Evolutionary conservation across 345 rosid genomes (phyloP).

Genomic region (Acer campestre): DNA sequence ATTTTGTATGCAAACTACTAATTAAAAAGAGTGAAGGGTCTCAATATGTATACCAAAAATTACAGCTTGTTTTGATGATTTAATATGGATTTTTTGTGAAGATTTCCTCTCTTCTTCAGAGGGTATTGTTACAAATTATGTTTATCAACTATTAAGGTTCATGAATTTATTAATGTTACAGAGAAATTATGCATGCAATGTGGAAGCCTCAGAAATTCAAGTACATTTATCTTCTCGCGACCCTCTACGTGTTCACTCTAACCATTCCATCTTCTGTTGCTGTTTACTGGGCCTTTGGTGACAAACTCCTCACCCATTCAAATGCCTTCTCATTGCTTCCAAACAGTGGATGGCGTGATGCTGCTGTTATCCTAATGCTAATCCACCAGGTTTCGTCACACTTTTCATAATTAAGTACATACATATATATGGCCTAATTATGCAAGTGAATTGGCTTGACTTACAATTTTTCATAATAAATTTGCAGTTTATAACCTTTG

Average conservation of each 20-base stretch:
- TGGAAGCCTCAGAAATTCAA: conserved; percentile 89
- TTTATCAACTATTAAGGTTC: background rate
- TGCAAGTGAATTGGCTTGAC: background rate
- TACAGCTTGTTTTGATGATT: background rate
- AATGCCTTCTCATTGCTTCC: conserved; percentile 86
- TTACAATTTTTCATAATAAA: background rate
- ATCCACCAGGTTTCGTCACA: conserved; percentile 65
- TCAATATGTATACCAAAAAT: background rate
- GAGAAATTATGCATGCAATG: conserved; percentile 93
- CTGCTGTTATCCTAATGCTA: conserved; percentile 76
- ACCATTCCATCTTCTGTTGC: conserved; percentile 77
- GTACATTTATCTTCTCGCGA: conserved; percentile 75
- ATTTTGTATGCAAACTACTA: too few species aligned
- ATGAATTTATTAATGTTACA: conserved; percentile 22
- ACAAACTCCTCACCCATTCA: conserved; percentile 69
- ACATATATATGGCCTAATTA: background rate
- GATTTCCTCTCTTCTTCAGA: background rate
- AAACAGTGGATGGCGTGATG: conserved; percentile 60
- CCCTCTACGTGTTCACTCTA: conserved; percentile 77
- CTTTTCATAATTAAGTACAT: background rate
- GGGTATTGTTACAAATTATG: conserved; percentile 12
- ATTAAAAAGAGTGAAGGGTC: background rate
- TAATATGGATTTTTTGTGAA: background rate
- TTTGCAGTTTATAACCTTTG: conserved; percentile 82
- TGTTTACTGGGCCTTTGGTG: conserved; percentile 88